Evolutionary conservation across 352 stramenopile genomes (phyloP).

Genomic region (Pythium insidiosum): DNA sequence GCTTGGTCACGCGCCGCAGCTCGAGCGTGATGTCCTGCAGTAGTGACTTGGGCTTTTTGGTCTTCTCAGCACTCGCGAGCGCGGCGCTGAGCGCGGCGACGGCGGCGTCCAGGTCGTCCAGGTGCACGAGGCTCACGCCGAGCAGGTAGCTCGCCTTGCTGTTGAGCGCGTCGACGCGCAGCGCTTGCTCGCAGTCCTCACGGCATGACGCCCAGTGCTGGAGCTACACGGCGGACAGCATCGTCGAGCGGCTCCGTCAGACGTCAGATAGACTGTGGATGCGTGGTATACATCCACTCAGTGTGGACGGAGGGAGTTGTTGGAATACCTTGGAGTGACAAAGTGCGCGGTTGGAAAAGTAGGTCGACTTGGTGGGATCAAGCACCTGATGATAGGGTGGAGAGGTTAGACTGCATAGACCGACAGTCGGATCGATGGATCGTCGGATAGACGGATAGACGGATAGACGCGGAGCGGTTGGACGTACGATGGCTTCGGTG

Average conservation of each 20-base stretch:
- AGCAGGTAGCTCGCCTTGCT: constrained; percentile 73
- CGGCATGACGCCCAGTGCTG: constrained; percentile 50
- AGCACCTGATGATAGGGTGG: constrained; percentile 26
- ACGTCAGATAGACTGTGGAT: too few species aligned
- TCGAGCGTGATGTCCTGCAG: constrained; percentile 49
- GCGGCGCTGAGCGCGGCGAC: constrained; percentile 48
- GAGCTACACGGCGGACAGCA: constrained; percentile 21
- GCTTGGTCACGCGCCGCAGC: constrained; percentile 52
- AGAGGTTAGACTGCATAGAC: not conserved
- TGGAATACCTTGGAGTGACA: constrained; percentile 50
- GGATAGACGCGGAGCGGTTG: too few species aligned
- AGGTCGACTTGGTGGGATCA: constrained; percentile 43
- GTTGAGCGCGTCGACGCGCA: constrained; percentile 52
- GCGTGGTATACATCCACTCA: too few species aligned
- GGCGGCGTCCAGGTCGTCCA: constrained; percentile 35
- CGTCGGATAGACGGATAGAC: constrained; percentile 5
- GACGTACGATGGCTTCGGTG: constrained; percentile 75
- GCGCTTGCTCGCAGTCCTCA: constrained; percentile 50
- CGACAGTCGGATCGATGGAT: too few species aligned
- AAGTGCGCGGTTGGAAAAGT: constrained; percentile 77
- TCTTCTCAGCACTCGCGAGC: constrained; percentile 41
- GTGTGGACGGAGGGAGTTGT: too few species aligned
- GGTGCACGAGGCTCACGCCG: constrained; percentile 45
- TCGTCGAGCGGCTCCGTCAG: not conserved
- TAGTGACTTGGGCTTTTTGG: constrained; percentile 44